A percentile compares a stretch with the other conserved stretches of the same genome.
Evolutionary conservation across 2,329 filamentous ascomycete genomes (phyloP).

Genomic region (Penicillium sp.): DNA sequence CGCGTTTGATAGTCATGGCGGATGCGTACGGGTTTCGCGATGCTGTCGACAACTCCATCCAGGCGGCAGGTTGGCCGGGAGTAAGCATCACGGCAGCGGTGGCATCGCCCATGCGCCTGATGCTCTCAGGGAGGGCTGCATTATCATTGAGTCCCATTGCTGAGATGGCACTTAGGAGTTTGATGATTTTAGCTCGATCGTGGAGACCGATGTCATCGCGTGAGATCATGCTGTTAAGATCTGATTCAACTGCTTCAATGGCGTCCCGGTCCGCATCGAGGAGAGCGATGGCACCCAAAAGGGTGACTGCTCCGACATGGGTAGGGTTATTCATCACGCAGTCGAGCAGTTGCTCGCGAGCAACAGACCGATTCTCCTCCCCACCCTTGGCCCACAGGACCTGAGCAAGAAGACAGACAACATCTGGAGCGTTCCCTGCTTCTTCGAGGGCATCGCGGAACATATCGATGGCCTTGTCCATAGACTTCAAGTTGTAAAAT

Average conservation of each 20-base stretch:
- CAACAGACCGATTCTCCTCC: constrained; percentile 68
- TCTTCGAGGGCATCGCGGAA: constrained; percentile 79
- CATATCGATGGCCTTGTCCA: constrained; percentile 69
- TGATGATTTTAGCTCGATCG: constrained; percentile 68
- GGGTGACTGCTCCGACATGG: constrained; percentile 74
- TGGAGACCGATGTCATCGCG: constrained; percentile 60
- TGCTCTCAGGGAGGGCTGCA: constrained; percentile 42
- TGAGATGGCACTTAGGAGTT: constrained; percentile 72
- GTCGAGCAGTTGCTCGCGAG: constrained; percentile 75
- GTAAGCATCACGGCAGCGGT: constrained; percentile 76
- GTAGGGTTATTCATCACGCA: constrained; percentile 70
- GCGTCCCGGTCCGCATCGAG: constrained; percentile 76
- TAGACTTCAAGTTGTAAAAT: constrained; percentile 66
- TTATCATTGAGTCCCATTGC: constrained; percentile 51
- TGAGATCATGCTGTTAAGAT: constrained; percentile 70
- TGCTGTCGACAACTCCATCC: constrained; percentile 68
- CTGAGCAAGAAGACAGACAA: constrained; percentile 82
- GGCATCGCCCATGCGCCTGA: constrained; percentile 61
- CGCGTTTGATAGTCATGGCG: constrained; percentile 79
- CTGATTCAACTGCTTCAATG: constrained; percentile 73
- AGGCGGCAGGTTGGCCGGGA: constrained; percentile 75
- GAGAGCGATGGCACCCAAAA: constrained; percentile 80
- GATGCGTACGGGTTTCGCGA: constrained; percentile 57
- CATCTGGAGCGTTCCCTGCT: constrained; percentile 72
- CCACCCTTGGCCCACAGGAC: constrained; percentile 89